These are phyloP conservation scores for Apiotrichum laibachii DNA, from an alignment of 1,284 basidiomycete genomes.

Conservation along the genomic window DNA sequence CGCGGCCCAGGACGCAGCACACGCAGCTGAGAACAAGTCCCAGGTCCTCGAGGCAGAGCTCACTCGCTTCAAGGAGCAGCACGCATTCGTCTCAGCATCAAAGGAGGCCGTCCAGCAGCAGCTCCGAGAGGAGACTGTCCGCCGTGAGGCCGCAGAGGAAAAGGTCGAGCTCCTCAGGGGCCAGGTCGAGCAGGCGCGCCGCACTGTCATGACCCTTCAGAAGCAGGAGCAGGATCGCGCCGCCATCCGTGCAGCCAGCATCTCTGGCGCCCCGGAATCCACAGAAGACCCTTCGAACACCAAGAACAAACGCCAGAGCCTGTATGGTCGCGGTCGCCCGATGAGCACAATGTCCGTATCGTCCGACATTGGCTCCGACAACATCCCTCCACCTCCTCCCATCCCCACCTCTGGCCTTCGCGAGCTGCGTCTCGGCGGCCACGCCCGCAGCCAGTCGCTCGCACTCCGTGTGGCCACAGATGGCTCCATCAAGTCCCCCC, in stretches of 20 bases:
- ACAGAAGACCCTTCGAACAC: conserved; percentile 6
- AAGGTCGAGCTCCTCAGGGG: conserved; percentile 72
- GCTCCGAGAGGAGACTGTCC: conserved; percentile 60
- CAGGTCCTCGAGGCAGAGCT: conserved; percentile 37
- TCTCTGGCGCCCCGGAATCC: conserved; percentile 6
- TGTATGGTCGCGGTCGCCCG: conserved; percentile 16
- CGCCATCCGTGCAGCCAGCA: conserved; percentile 45
- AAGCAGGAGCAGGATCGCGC: conserved; percentile 57
- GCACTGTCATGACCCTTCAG: conserved; percentile 86
- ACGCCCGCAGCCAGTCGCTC: conserved; percentile 2
- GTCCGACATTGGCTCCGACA: background rate
- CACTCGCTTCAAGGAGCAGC: conserved; percentile 40
- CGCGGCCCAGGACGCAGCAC: background rate
- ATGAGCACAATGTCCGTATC: conserved; percentile 2
- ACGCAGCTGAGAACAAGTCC: conserved; percentile 11
- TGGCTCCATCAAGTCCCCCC: background rate
- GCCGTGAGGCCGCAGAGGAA: conserved; percentile 67
- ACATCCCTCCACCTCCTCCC: conserved; percentile 10
- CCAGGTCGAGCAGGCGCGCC: conserved; percentile 87
- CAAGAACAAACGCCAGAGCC: conserved; percentile 13
- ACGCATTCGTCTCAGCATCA: conserved; percentile 39
- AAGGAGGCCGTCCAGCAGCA: conserved; percentile 59
- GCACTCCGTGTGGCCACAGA: conserved; percentile 6
- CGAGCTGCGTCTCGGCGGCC: conserved; percentile 39
- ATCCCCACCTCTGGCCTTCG: conserved; percentile 28